Base-by-base conservation (phyloP, 257 asterid species). In the Rauvolfia tetraphylla region DNA sequence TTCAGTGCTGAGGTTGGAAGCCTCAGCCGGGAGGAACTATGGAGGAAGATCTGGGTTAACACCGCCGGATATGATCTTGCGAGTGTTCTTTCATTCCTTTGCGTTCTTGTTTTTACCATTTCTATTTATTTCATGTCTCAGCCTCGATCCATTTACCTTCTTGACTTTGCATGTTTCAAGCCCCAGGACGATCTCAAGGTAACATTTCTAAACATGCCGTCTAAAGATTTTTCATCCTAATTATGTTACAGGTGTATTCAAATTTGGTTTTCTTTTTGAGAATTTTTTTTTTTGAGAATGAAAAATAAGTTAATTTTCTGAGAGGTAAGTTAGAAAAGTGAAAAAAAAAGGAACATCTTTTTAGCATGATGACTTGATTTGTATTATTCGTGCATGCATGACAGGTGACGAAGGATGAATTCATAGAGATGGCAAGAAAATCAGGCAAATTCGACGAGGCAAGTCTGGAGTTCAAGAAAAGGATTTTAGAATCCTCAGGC, bases 131-230 rank as follows among this genome's bases (percentile, higher is more conserved):
- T 91, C 84, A 81, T 88, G 89, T 91, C 98, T 0, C 86, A 89
- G 44, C 97, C 97, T 0, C 79, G 89, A 1, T 81, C 93, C 0
- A 91, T 90, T 65, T 93, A 88, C 79, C 93, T 93, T 31, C 74
- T 93, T 48, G 99, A 93, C 79, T 91, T 95, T 65, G 96, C 99
- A 29, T 95, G 96, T 85, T 92, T 71, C 87, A 95, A 90, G 83
- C 97, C 99, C 14, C 76, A 49, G 57, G 93, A 95, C 44, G 97
- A 92, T 68, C 80, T 92, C n/a, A 92, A 90, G 97, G 98, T 89
- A 78, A 66, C 56, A 49, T 13, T 44, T 44, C 49, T 44, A 44
- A 14, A 10, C 12, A 14, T 2, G 14, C 11, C 11, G 14, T 44
- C 2, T 44, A 0, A 44, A 44, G 49, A 6, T 44, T 44, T 44